A percentile compares a stretch with the other conserved stretches of the same genome.
Conservation (phyloP, 2,329 filamentous ascomycete genomes). For the Didymosphaeria variabile region DNA sequence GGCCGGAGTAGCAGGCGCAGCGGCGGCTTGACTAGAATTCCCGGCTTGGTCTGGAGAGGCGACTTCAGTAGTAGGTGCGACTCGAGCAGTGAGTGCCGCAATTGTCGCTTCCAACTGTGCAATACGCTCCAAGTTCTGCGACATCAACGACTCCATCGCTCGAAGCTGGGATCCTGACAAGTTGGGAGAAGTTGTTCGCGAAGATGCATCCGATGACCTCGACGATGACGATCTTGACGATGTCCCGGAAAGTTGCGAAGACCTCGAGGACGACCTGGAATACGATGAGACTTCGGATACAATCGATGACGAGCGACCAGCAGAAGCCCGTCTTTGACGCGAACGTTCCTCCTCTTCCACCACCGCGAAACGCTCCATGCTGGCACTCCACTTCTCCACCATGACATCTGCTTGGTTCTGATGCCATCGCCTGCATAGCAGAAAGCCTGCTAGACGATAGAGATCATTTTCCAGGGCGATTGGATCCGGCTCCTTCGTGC, state of each 20-base stretch:
- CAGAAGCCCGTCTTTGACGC: not conserved
- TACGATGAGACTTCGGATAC: too few relatives aligned
- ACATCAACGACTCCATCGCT: not conserved
- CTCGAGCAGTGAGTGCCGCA: not conserved
- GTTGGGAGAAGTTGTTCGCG: not conserved
- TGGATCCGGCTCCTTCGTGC: constrained; percentile 18
- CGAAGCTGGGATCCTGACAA: not conserved
- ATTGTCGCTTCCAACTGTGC: not conserved
- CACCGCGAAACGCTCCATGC: constrained; percentile 1
- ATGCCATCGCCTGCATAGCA: constrained; percentile 19
- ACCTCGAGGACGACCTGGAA: too few relatives aligned
- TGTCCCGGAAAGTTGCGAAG: too few relatives aligned
- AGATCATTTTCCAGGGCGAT: constrained; percentile 18
- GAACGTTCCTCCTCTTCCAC: not conserved
- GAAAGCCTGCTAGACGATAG: constrained; percentile 16
- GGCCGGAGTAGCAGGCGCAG: too few relatives aligned
- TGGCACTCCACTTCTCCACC: constrained; percentile 11
- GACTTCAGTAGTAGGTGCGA: not conserved
- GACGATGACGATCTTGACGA: not conserved
- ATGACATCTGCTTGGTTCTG: constrained; percentile 11
- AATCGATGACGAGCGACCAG: too few relatives aligned
- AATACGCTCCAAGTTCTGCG: not conserved
- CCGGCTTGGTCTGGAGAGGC: not conserved
- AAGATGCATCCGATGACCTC: not conserved
- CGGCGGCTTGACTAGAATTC: too few relatives aligned